Evolutionary conservation across 2,329 filamentous ascomycete species (phyloP).

Genomic region (Alternaria triticina): DNA sequence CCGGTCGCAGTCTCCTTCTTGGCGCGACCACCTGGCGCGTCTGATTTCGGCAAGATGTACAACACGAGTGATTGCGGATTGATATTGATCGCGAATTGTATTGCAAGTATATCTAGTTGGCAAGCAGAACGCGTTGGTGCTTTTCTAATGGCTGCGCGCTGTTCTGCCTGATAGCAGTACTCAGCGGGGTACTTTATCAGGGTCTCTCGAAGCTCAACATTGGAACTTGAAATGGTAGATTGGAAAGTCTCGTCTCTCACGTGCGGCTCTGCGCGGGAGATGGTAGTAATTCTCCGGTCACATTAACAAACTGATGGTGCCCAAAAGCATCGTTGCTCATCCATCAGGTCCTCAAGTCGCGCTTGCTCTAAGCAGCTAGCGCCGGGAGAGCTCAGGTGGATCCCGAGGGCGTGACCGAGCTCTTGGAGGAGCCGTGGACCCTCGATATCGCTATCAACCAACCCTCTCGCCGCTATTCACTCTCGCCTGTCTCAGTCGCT

Average conservation of each 20-base stretch:
- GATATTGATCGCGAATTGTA: not conserved
- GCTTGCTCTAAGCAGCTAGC: conserved; percentile 16
- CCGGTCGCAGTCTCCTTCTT: conserved; percentile 41
- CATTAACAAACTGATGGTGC: not conserved
- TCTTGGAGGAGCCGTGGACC: conserved; percentile 7
- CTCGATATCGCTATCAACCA: conserved; percentile 6
- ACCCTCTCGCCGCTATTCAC: conserved; percentile 8
- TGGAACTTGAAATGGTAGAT: not conserved
- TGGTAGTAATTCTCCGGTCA: not conserved
- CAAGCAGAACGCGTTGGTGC: not conserved
- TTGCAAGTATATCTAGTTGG: too few species aligned
- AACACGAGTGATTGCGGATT: not conserved
- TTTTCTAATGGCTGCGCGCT: not conserved
- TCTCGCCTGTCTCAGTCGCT: conserved; percentile 15
- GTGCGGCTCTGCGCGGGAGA: not conserved
- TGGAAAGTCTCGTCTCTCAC: not conserved
- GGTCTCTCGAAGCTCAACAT: not conserved
- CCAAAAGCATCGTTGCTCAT: not conserved
- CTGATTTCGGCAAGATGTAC: conserved; percentile 22
- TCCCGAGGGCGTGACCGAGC: conserved; percentile 19
- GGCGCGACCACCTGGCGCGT: conserved; percentile 35
- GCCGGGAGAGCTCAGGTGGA: conserved; percentile 24
- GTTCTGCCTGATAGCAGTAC: not conserved
- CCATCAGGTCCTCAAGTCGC: not conserved
- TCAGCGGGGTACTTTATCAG: not conserved